phyloP scores from a whole-genome alignment of 2,329 filamentous ascomycete genomes.

The Sporothrix curviconia region DNA sequence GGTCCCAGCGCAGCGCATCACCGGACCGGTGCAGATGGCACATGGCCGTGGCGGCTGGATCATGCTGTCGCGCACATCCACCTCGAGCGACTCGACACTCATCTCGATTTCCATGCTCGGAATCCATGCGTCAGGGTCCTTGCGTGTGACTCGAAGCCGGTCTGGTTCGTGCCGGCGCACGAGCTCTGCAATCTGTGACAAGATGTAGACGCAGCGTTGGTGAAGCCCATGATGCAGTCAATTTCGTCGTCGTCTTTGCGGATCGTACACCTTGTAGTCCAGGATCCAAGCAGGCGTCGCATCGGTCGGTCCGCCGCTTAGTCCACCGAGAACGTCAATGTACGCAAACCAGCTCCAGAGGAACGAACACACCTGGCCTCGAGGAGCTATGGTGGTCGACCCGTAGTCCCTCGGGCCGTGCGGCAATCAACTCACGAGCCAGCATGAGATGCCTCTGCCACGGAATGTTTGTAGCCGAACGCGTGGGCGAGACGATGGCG shows the following conservation, averaged over 20 bases:
- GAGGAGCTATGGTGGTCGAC: conserved; percentile 44
- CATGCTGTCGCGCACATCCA: conserved; percentile 54
- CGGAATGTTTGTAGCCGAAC: conserved; percentile 70
- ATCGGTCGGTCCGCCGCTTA: conserved; percentile 52
- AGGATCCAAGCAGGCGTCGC: conserved; percentile 47
- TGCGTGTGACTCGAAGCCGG: conserved; percentile 10
- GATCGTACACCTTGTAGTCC: conserved; percentile 44
- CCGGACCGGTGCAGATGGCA: conserved; percentile 41
- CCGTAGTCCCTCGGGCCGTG: conserved; percentile 41
- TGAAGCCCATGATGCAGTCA: conserved; percentile 77
- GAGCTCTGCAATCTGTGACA: conserved; percentile 66
- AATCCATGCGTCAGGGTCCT: conserved; percentile 38
- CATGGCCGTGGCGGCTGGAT: conserved; percentile 35
- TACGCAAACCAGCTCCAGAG: conserved; percentile 79
- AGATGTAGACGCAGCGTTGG: conserved; percentile 61
- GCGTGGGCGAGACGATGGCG: conserved; percentile 78
- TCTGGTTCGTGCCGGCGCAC: conserved; percentile 57
- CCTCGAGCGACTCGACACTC: conserved; percentile 53
- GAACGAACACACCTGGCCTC: conserved; percentile 62
- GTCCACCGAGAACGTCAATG: conserved; percentile 68
- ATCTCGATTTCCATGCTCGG: conserved; percentile 48
- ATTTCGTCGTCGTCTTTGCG: conserved; percentile 59
- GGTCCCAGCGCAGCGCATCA: conserved; percentile 52
- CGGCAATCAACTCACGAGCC: conserved; percentile 67
- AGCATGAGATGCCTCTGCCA: conserved; percentile 76